Conservation (phyloP, 1,284 basidiomycete species). For the Abortiporus biennis region DNA sequence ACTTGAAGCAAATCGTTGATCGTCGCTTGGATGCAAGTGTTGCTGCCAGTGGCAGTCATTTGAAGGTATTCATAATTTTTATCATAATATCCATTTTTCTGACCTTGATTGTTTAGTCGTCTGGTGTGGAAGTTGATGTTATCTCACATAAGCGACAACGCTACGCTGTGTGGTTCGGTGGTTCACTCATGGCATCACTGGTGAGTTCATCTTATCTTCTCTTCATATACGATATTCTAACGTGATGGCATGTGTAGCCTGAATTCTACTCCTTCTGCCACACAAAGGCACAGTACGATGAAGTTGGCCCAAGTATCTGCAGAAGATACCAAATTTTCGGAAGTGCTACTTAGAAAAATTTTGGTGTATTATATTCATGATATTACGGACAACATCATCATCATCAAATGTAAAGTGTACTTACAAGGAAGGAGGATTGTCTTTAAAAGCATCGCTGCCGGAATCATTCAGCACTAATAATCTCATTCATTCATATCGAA, state of each 20-base stretch:
- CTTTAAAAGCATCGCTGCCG: too few species aligned
- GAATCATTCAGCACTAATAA: too few species aligned
- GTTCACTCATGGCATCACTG: slow-evolving; percentile 87
- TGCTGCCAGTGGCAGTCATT: slow-evolving; percentile 67
- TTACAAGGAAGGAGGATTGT: too few species aligned
- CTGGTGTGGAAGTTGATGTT: slow-evolving; percentile 94
- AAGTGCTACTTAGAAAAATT: slow-evolving; percentile 59
- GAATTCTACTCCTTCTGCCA: slow-evolving; percentile 98
- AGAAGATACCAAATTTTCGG: slow-evolving; percentile 94
- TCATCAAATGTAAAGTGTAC: too few species aligned
- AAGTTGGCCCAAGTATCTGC: slow-evolving; percentile 94
- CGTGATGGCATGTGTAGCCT: slow-evolving; percentile 46
- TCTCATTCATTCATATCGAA: too few species aligned
- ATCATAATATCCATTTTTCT: not conserved
- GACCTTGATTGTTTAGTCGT: slow-evolving; percentile 51
- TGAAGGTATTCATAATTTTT: slow-evolving; percentile 49
- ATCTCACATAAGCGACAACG: slow-evolving; percentile 98
- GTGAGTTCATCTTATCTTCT: slow-evolving; percentile 41
- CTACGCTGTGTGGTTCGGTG: slow-evolving; percentile 98
- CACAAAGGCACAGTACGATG: slow-evolving; percentile 96
- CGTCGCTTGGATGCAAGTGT: slow-evolving; percentile 80
- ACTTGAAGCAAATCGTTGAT: slow-evolving; percentile 93
- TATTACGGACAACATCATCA: too few species aligned
- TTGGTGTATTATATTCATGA: slow-evolving; percentile 1
- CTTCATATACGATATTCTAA: slow-evolving; percentile 10